These are phyloP conservation scores for Penicillium sp. DNA, from an alignment of 2,329 filamentous ascomycete species.

Conservation along the genomic window DNA sequence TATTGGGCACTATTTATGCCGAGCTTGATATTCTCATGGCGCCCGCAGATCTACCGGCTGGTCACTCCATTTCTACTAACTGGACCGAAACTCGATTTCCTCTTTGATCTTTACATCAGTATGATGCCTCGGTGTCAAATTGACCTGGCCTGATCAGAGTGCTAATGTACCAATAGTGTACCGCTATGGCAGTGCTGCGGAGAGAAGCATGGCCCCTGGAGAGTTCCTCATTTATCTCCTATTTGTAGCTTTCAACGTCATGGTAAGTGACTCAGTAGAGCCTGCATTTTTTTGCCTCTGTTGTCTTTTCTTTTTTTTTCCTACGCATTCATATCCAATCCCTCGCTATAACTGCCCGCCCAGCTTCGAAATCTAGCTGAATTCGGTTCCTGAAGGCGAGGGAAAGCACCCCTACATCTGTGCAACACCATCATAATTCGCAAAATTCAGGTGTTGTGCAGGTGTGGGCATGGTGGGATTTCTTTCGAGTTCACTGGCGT, in stretches of 20 bases:
- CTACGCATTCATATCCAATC: slow-evolving; percentile 30
- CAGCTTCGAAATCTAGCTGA: slow-evolving; percentile 66
- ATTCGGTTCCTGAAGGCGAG: slow-evolving; percentile 79
- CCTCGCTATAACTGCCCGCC: slow-evolving; percentile 77
- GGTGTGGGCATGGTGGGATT: slow-evolving; percentile 74
- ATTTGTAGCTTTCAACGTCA: slow-evolving; percentile 68
- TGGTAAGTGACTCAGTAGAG: slow-evolving; percentile 63
- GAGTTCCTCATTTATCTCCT: slow-evolving; percentile 77
- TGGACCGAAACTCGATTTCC: slow-evolving; percentile 53
- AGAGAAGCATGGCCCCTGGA: slow-evolving; percentile 69
- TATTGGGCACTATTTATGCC: slow-evolving; percentile 55
- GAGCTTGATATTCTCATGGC: slow-evolving; percentile 53
- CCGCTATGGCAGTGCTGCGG: slow-evolving; percentile 72
- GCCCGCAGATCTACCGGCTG: slow-evolving; percentile 61
- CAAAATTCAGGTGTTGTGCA: slow-evolving; percentile 56
- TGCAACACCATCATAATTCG: slow-evolving; percentile 60
- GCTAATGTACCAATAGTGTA: slow-evolving; percentile 57
- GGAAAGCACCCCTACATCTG: slow-evolving; percentile 71
- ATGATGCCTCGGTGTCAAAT: slow-evolving; percentile 32
- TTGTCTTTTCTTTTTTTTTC: slow-evolving; percentile 14
- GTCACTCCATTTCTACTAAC: slow-evolving; percentile 60
- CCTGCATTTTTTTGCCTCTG: neutral
- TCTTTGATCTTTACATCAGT: slow-evolving; percentile 74
- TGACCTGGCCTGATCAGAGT: slow-evolving; percentile 17
- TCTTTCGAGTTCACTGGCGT: slow-evolving; percentile 63